A percentile compares a stretch with the other conserved stretches of the same genome.
Conservation (phyloP, 1,284 basidiomycete species). For the Flammula alnicola region DNA sequence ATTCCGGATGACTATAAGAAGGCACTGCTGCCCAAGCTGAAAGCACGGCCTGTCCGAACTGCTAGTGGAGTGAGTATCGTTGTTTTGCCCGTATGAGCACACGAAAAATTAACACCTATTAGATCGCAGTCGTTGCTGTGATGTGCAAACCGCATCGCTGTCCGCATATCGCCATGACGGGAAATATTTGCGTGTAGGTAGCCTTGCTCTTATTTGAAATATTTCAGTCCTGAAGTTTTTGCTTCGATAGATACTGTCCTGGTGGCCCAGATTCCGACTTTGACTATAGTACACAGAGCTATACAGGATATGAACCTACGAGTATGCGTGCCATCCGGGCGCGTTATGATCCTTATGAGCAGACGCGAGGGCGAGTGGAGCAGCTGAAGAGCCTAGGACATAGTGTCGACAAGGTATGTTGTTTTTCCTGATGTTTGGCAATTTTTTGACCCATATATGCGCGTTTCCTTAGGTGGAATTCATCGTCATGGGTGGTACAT, state of each 20-base stretch:
- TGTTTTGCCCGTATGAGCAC: slow-evolving; percentile 15
- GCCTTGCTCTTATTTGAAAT: not conserved
- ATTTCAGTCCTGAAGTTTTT: not conserved
- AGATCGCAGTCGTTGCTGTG: slow-evolving; percentile 98
- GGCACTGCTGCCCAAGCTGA: slow-evolving; percentile 86
- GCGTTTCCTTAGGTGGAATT: slow-evolving; percentile 79
- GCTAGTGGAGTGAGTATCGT: slow-evolving; percentile 84
- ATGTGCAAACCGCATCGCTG: slow-evolving; percentile 99
- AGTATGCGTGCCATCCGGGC: slow-evolving; percentile 99
- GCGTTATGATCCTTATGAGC: slow-evolving; percentile 98
- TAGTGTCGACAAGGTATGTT: slow-evolving; percentile 90
- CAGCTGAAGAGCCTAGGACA: slow-evolving; percentile 95
- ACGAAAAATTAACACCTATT: slow-evolving; percentile 18
- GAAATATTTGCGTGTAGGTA: slow-evolving; percentile 97
- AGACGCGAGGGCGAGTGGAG: slow-evolving; percentile 93
- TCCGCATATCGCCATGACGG: slow-evolving; percentile 99
- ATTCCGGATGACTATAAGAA: slow-evolving; percentile 98
- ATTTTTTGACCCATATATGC: not conserved
- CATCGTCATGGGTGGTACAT: slow-evolving; percentile 99
- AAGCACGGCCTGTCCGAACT: slow-evolving; percentile 95
- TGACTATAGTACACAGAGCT: slow-evolving; percentile 98
- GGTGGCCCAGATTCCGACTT: slow-evolving; percentile 99
- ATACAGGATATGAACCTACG: slow-evolving; percentile 97
- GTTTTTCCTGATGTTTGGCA: not conserved
- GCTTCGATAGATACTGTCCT: slow-evolving; percentile 84